Conservation (phyloP, 2,329 filamentous ascomycete genomes). For the Pseudogymnoascus pannorum region DNA sequence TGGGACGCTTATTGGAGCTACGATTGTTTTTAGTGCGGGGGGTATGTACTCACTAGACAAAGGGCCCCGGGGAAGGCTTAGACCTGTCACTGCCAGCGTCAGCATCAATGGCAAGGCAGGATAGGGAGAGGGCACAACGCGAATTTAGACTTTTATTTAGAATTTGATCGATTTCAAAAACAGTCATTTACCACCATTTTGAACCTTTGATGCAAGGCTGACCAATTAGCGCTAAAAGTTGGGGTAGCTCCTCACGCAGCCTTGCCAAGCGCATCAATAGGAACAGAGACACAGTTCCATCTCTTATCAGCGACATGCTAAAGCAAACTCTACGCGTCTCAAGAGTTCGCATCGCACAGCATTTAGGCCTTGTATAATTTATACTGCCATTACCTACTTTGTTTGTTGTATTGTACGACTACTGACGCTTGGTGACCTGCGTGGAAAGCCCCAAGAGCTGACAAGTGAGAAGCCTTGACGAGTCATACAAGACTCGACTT, state of each 20-base stretch:
- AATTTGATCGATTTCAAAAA: constrained; percentile 1
- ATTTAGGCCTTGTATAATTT: not conserved
- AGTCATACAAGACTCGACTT: constrained; percentile 3
- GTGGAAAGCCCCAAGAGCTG: not conserved
- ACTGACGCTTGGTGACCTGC: not conserved
- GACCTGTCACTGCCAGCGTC: constrained; percentile 19
- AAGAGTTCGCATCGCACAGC: constrained; percentile 2
- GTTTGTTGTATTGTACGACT: not conserved
- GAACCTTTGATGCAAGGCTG: constrained; percentile 1
- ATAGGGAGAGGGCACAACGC: constrained; percentile 15
- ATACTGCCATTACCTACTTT: not conserved
- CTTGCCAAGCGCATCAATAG: constrained; percentile 3
- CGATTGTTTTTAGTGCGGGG: constrained; percentile 84
- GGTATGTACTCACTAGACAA: constrained; percentile 78
- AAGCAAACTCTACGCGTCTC: not conserved
- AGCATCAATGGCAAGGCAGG: constrained; percentile 20
- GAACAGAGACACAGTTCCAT: not conserved
- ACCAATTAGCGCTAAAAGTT: constrained; percentile 7
- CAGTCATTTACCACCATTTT: not conserved
- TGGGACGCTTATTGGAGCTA: constrained; percentile 73
- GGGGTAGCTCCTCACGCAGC: constrained; percentile 3
- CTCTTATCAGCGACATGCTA: constrained; percentile 3
- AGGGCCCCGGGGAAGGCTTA: constrained; percentile 27
- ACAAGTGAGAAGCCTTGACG: not conserved
- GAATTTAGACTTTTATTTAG: constrained; percentile 4